These are phyloP conservation scores for Lachnellula arida DNA, from an alignment of 2,329 filamentous ascomycete species.

Conservation along the genomic window DNA sequence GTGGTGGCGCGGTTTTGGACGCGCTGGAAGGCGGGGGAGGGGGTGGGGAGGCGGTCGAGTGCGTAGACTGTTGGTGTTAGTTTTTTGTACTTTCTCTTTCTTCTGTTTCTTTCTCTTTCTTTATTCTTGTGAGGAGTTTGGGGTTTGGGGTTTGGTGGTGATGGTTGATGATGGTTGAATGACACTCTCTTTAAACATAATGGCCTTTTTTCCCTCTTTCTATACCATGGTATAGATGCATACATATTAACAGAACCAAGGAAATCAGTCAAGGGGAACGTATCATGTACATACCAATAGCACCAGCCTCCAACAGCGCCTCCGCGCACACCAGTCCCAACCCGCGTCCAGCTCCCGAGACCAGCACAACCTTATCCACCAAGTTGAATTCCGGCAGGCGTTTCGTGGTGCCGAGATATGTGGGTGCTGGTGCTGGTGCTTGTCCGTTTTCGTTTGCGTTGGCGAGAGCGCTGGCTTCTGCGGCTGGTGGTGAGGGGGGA, in stretches of 20 bases:
- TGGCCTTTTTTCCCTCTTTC: too few species aligned
- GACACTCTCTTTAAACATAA: too few species aligned
- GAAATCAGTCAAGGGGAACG: background rate
- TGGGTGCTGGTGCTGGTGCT: too few species aligned
- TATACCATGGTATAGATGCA: too few species aligned
- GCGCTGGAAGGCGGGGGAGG: constrained; percentile 52
- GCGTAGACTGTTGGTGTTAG: constrained; percentile 22
- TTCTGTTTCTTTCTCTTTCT: too few species aligned
- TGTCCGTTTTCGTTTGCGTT: constrained; percentile 1
- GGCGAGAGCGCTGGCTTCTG: constrained; percentile 13
- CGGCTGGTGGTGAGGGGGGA: background rate
- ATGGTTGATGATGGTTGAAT: too few species aligned
- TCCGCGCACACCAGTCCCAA: constrained; percentile 71
- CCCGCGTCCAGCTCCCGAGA: constrained; percentile 68
- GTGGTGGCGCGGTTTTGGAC: constrained; percentile 43
- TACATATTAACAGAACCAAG: too few species aligned
- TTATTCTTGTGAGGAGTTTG: too few species aligned
- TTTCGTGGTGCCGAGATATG: constrained; percentile 24
- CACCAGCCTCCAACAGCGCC: constrained; percentile 69
- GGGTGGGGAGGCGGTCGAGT: constrained; percentile 34
- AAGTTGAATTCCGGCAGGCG: constrained; percentile 58
- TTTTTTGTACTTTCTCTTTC: too few species aligned
- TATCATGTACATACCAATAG: constrained; percentile 44
- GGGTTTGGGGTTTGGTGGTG: background rate
- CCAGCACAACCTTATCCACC: constrained; percentile 60